A percentile compares a stretch with the other conserved stretches of the same genome.
Evolutionary conservation across 495 filamentous ascomycete species (phyloP).

Genomic region (Xylaria curta): DNA sequence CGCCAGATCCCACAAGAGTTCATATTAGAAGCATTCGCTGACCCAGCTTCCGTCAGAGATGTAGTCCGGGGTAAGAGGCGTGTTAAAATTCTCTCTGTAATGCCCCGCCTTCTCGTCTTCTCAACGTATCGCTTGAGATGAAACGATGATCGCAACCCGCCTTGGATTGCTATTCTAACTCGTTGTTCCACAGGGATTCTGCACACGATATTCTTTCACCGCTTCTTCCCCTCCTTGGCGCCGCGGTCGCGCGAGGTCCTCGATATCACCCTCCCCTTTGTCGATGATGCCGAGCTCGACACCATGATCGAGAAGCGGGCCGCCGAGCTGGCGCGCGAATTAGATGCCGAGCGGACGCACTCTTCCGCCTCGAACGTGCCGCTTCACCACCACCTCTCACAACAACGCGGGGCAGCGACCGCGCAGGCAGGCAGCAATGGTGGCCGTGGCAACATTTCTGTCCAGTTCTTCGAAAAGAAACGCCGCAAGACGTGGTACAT

Average conservation of each 20-base stretch:
- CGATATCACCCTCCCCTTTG: constrained; percentile 86
- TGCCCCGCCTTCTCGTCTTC: constrained; percentile 29
- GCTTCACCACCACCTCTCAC: constrained; percentile 25
- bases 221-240: constrained; percentile 86
- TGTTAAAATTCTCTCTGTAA: constrained; percentile 23
- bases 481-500: constrained; percentile 82
- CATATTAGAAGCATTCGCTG: constrained; percentile 83
- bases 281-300: constrained; percentile 89
- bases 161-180: background rate
- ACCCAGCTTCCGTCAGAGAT: constrained; percentile 82
- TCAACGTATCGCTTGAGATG: background rate
- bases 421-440: constrained; percentile 44
- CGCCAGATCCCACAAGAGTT: constrained; percentile 74
- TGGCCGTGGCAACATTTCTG: constrained; percentile 79
- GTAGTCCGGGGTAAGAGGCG: constrained; percentile 78
- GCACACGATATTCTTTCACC: constrained; percentile 98
- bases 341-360: constrained; percentile 54
- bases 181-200: constrained; percentile 69
- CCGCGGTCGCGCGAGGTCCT: constrained; percentile 90
- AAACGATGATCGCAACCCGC: background rate
- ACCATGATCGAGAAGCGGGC: constrained; percentile 90
- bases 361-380: constrained; percentile 29
- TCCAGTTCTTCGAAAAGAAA: constrained; percentile 95
- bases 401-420: constrained; percentile 26
- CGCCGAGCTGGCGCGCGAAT: constrained; percentile 72